Conservation (phyloP, 2,329 filamentous ascomycete species). For the Didymosphaeria variabile region DNA sequence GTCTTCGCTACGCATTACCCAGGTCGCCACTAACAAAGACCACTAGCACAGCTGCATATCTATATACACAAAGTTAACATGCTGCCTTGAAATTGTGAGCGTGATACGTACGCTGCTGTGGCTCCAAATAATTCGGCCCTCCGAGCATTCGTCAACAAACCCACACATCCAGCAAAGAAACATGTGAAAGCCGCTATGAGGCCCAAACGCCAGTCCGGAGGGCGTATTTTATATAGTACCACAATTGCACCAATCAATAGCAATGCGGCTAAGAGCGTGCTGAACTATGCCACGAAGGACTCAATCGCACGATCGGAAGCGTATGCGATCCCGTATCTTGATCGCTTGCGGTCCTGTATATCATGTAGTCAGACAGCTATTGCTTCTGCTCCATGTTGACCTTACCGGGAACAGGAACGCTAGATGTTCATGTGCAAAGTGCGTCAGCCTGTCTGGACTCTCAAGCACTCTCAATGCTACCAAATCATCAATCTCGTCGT, state of each 20-base stretch:
- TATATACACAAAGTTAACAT: neutral
- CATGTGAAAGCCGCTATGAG: conserved; percentile 23
- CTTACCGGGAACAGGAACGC: conserved; percentile 24
- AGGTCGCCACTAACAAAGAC: conserved; percentile 30
- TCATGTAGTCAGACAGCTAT: neutral
- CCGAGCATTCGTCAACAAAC: conserved; percentile 26
- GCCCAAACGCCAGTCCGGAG: conserved; percentile 15
- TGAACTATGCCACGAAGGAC: conserved; percentile 23
- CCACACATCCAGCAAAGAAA: conserved; percentile 28
- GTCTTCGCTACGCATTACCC: neutral
- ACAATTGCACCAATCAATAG: conserved; percentile 30
- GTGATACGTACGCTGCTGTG: conserved; percentile 23
- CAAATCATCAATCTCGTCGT: conserved; percentile 26
- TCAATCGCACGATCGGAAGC: conserved; percentile 22
- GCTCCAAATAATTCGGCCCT: conserved; percentile 29
- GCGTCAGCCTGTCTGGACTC: conserved; percentile 33
- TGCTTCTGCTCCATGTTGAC: neutral
- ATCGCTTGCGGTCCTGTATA: conserved; percentile 19
- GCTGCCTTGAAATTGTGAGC: neutral
- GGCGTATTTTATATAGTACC: conserved; percentile 20
- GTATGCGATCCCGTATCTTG: conserved; percentile 22
- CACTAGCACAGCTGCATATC: conserved; percentile 29
- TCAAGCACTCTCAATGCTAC: conserved; percentile 35
- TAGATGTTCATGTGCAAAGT: conserved; percentile 34
- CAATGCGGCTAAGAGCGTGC: conserved; percentile 22